Percentiles rank a stretch among this genome's conserved stretches.
phyloP scores from a whole-genome alignment of 2,329 filamentous ascomycete species.

The Paecilomyces fulvus region DNA sequence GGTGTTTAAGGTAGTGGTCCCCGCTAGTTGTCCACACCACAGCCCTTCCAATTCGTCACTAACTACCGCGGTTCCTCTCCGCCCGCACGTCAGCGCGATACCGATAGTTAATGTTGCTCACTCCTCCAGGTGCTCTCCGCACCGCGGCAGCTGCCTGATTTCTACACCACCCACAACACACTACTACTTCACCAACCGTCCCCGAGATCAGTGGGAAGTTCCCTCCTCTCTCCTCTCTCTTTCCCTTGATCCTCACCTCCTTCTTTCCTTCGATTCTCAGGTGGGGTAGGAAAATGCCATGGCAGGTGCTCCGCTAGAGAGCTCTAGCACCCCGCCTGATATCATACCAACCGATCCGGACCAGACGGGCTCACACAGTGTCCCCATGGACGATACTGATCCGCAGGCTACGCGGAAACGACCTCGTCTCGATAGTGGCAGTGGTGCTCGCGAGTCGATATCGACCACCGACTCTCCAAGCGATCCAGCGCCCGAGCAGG shows the following conservation, averaged over 20 bases:
- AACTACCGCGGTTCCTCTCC: conserved; percentile 1
- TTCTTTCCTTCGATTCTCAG: conserved; percentile 3
- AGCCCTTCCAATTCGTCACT: conserved; percentile 1
- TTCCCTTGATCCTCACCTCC: conserved; percentile 1
- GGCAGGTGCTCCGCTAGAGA: conserved; percentile 39
- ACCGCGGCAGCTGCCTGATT: background rate
- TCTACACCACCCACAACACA: background rate
- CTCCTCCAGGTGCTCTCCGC: background rate
- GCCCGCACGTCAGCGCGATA: background rate
- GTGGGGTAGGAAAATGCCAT: conserved; percentile 32
- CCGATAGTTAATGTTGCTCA: background rate
- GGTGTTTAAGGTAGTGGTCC: background rate
- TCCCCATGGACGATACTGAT: conserved; percentile 34
- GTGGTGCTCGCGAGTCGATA: conserved; percentile 24
- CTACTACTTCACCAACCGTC: background rate
- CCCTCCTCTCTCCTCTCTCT: background rate
- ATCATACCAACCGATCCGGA: conserved; percentile 20
- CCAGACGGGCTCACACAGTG: conserved; percentile 16
- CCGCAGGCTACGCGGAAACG: conserved; percentile 36
- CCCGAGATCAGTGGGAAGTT: background rate
- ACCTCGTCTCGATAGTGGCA: conserved; percentile 40
- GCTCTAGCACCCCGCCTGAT: conserved; percentile 34
- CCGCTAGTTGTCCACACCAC: background rate
- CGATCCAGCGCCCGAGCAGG: conserved; percentile 10
- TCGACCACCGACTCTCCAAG: conserved; percentile 19